phyloP scores from a whole-genome alignment of 148 eudicot genomes.

The Arctostaphylos glauca region DNA sequence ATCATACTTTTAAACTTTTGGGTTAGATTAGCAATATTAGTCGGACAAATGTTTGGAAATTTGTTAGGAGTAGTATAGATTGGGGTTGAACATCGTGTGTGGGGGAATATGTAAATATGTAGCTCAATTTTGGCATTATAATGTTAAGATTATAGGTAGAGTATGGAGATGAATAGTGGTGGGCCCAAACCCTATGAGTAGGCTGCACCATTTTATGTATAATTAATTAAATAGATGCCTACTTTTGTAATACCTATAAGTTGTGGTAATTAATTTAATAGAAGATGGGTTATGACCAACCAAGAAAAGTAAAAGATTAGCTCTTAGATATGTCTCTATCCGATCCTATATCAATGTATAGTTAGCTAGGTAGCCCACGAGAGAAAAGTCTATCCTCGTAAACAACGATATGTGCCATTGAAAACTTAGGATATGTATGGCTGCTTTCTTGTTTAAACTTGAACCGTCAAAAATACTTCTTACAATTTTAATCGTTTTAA shows the following conservation, averaged over 20 bases:
- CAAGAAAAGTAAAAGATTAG: neutral
- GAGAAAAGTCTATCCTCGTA: slow-evolving; percentile 14
- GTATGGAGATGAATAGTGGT: neutral
- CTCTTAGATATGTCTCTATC: slow-evolving; percentile 6
- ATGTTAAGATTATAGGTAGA: neutral
- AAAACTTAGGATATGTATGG: neutral
- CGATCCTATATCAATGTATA: neutral
- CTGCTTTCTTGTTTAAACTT: too few relatives aligned
- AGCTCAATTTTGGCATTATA: neutral
- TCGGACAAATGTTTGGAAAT: neutral
- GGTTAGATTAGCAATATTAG: neutral
- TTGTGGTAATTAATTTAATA: neutral
- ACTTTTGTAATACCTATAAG: neutral
- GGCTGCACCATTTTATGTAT: neutral
- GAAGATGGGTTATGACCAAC: neutral
- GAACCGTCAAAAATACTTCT: too few relatives aligned
- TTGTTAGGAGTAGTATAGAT: neutral
- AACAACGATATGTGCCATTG: neutral
- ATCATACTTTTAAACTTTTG: neutral
- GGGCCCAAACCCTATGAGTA: neutral
- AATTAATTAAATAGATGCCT: neutral
- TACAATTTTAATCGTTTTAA: too few relatives aligned
- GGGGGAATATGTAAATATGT: neutral
- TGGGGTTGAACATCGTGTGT: neutral
- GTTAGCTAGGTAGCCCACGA: slow-evolving; percentile 19